Conservation (phyloP, 2,329 filamentous ascomycete genomes). For the Trichoderma brevicompactum region DNA sequence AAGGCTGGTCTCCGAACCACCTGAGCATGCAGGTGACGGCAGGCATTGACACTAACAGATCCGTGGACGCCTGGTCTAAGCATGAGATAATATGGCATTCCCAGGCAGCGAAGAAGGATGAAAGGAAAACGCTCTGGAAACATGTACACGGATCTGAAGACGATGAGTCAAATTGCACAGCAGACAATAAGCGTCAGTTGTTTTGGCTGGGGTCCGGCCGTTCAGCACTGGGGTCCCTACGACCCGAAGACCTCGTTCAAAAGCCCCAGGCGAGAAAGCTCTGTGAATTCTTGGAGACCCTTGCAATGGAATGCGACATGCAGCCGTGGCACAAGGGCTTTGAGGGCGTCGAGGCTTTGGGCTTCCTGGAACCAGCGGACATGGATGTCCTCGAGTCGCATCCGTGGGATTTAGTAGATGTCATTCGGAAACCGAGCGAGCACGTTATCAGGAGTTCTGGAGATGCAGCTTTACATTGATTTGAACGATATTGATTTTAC, state of each 20-base stretch:
- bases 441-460: background rate
- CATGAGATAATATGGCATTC: conserved; percentile 1
- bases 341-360: conserved; percentile 19
- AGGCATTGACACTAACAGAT: background rate
- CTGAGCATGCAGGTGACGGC: background rate
- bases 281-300: background rate
- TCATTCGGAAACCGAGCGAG: background rate
- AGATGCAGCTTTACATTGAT: background rate
- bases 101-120: background rate
- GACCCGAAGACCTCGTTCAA: conserved; percentile 1
- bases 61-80: background rate
- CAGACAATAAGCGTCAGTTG: background rate
- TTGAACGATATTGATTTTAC: background rate
- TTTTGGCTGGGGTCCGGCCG: conserved; percentile 22
- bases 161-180: too few relatives aligned
- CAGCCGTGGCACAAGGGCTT: conserved; percentile 15
- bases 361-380: conserved; percentile 19
- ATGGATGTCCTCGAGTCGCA: background rate
- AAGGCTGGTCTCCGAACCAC: conserved; percentile 18
- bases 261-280: background rate
- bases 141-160: background rate
- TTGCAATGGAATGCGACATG: background rate
- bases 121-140: background rate
- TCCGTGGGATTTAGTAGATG: background rate
- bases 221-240: background rate